These are phyloP conservation scores for Syzygium syzygioides DNA, from an alignment of 441 rosid genomes.

Conservation along the genomic window DNA sequence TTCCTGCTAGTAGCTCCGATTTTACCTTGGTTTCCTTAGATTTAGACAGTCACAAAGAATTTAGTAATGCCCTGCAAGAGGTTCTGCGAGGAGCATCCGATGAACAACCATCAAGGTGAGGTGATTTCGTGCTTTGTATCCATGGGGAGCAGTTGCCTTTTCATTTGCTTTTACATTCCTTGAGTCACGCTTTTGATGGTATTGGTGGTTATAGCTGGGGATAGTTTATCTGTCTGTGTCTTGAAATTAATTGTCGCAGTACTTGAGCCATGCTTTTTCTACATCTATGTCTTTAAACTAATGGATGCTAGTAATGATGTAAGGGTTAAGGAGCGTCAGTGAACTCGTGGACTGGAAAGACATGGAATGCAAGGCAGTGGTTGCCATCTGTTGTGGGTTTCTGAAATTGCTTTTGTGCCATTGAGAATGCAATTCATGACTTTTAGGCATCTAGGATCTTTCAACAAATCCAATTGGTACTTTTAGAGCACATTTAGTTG, in stretches of 20 bases:
- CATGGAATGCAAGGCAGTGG: not conserved
- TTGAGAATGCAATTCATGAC: not conserved
- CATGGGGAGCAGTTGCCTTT: not conserved
- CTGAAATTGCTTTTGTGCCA: not conserved
- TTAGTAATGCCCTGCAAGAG: conserved; percentile 48
- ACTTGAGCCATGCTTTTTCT: not conserved
- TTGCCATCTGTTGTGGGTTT: not conserved
- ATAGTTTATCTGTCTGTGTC: not conserved
- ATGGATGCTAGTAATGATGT: not conserved
- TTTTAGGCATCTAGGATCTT: not conserved
- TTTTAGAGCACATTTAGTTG: not conserved
- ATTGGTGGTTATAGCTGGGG: not conserved
- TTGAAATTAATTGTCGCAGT: not conserved
- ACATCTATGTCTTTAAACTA: not conserved
- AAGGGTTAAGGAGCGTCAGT: not conserved
- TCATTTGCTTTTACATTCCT: not conserved
- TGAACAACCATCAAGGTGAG: conserved; percentile 64
- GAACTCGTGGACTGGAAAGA: not conserved
- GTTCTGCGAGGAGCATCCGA: conserved; percentile 55
- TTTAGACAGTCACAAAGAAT: conserved; percentile 58
- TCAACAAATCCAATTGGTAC: not conserved
- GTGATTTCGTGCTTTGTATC: not conserved
- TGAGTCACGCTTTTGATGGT: not conserved
- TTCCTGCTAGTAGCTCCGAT: conserved; percentile 63
- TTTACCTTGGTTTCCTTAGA: conserved; percentile 53